phyloP scores from a whole-genome alignment of 768 basidiomycete genomes.

The Candolleomyces aberdarensis region DNA sequence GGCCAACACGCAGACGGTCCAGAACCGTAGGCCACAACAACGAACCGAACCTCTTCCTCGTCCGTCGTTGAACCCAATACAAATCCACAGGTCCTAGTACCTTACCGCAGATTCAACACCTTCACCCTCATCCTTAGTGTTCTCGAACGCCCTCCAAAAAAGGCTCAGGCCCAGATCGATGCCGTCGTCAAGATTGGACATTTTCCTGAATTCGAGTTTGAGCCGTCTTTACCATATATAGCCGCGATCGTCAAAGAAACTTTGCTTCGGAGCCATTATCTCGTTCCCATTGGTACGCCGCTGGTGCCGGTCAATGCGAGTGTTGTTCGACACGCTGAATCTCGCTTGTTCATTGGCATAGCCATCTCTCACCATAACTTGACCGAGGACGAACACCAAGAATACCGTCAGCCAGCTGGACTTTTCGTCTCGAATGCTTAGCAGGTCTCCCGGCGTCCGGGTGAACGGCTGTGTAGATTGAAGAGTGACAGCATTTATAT shows the following conservation, averaged over 20 bases:
- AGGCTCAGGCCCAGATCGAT: too few relatives aligned
- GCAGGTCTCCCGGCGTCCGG: slow-evolving; percentile 18
- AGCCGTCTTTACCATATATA: slow-evolving; percentile 25
- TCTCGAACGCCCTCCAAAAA: too few relatives aligned
- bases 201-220: slow-evolving; percentile 27
- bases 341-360: not conserved
- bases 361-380: slow-evolving; percentile 18
- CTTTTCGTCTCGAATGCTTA: slow-evolving; percentile 30
- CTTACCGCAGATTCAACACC: too few relatives aligned
- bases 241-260: slow-evolving; percentile 28
- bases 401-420: slow-evolving; percentile 29
- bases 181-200: not conserved
- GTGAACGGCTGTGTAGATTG: not conserved
- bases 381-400: slow-evolving; percentile 26
- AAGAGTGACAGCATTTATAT: not conserved
- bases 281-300: slow-evolving; percentile 23
- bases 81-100: too few relatives aligned
- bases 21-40: too few relatives aligned
- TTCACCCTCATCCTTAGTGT: too few relatives aligned
- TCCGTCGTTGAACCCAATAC: too few relatives aligned
- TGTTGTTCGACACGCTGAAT: too few relatives aligned
- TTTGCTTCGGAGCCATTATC: slow-evolving; percentile 23
- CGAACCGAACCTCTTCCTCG: too few relatives aligned
- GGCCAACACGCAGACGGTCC: too few relatives aligned
- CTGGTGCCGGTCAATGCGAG: not conserved